phyloP scores from a whole-genome alignment of 331 rosid species.

The Quercus lobata region DNA sequence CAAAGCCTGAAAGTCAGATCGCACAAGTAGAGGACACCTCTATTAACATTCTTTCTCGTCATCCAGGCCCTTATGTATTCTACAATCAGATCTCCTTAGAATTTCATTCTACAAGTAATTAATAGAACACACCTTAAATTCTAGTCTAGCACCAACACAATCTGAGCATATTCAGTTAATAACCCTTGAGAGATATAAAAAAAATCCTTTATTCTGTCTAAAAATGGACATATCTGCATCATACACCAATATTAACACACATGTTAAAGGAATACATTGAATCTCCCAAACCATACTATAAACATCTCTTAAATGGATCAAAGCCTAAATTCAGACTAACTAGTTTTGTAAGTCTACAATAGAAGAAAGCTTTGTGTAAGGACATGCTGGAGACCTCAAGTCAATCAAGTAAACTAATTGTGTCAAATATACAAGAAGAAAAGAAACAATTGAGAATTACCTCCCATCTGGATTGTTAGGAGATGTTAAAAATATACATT shows the following conservation, averaged over 20 bases:
- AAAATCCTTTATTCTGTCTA: neutral
- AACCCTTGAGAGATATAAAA: neutral
- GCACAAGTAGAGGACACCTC: neutral
- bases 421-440: conserved; percentile 5
- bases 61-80: neutral
- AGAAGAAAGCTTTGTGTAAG: neutral
- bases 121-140: neutral
- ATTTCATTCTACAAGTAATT: neutral
- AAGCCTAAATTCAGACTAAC: neutral
- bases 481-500: conserved; percentile 95
- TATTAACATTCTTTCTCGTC: neutral
- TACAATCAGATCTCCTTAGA: neutral
- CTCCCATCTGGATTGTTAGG: conserved; percentile 99
- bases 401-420: neutral
- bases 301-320: neutral
- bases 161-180: neutral
- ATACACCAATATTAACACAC: neutral
- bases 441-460: conserved; percentile 28
- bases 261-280: neutral
- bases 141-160: neutral
- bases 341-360: neutral
- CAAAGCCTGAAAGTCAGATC: neutral
- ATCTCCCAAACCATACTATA: neutral
- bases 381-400: neutral
- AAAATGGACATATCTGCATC: neutral